Evolutionary conservation across 2,329 filamentous ascomycete species (phyloP).

Genomic region (Colletotrichum sp.): DNA sequence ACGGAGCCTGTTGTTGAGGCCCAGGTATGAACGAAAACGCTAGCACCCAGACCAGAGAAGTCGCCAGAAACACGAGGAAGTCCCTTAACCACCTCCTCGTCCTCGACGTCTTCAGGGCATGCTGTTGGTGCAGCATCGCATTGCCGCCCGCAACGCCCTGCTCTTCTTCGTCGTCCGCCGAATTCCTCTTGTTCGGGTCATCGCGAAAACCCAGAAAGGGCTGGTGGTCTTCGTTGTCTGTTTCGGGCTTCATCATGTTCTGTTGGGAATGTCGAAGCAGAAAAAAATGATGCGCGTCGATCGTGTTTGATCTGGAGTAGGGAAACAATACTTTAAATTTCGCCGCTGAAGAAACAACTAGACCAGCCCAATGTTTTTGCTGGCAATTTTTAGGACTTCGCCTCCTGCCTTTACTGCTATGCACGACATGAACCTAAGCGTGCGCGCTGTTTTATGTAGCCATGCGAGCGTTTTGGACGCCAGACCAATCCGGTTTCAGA

Average conservation of each 20-base stretch:
- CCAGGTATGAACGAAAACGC: conserved; percentile 12
- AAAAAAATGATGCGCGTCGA: not conserved
- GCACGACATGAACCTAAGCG: not conserved
- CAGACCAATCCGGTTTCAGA: not conserved
- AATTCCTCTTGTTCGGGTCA: not conserved
- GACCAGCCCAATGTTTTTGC: fast-evolving
- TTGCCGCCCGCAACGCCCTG: not conserved
- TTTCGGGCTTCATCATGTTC: not conserved
- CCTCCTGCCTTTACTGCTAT: not conserved
- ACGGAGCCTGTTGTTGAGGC: not conserved
- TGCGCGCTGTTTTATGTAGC: not conserved
- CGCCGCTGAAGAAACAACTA: not conserved
- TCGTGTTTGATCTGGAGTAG: not conserved
- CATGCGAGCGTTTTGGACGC: not conserved
- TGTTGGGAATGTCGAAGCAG: not conserved
- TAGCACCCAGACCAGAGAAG: conserved; percentile 25
- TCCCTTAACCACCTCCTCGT: not conserved
- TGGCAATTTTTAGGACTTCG: not conserved
- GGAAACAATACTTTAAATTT: not conserved
- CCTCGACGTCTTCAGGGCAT: not conserved
- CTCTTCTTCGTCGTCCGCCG: not conserved
- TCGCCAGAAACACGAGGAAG: conserved; percentile 1
- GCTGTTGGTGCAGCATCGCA: not conserved
- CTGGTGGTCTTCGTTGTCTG: not conserved
- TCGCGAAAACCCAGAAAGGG: conserved; percentile 14